phyloP scores from a whole-genome alignment of 1,139 yeast species.

The Taphrina confusa region DNA sequence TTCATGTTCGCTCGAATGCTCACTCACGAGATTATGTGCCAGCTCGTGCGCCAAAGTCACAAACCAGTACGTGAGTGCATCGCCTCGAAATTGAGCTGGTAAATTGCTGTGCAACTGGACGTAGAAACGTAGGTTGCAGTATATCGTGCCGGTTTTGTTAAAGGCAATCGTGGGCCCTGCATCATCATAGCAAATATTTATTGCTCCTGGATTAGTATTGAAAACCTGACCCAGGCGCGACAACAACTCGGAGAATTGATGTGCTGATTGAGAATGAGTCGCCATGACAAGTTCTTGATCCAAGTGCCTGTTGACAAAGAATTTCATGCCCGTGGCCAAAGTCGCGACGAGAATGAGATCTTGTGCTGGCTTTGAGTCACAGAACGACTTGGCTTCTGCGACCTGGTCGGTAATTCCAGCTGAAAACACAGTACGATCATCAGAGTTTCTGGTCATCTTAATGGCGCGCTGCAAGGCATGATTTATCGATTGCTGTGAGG shows the following conservation, averaged over 20 bases:
- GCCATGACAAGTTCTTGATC: not conserved
- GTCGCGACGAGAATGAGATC: slow-evolving; percentile 10
- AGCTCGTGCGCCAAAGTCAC: slow-evolving; percentile 50
- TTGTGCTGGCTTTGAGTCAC: slow-evolving; percentile 26
- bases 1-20: slow-evolving; percentile 49
- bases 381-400: slow-evolving; percentile 30
- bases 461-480: slow-evolving; percentile 18
- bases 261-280: not conserved
- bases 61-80: slow-evolving; percentile 44
- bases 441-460: slow-evolving; percentile 12
- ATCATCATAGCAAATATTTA: slow-evolving; percentile 45
- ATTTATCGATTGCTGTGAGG: slow-evolving; percentile 13
- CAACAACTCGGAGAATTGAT: slow-evolving; percentile 32
- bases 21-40: slow-evolving; percentile 48
- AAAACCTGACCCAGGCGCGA: slow-evolving; percentile 40
- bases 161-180: slow-evolving; percentile 46
- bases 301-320: slow-evolving; percentile 6
- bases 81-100: not conserved
- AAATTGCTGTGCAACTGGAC: slow-evolving; percentile 37
- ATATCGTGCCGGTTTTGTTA: slow-evolving; percentile 48
- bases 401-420: slow-evolving; percentile 8
- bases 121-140: slow-evolving; percentile 48
- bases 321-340: slow-evolving; percentile 17
- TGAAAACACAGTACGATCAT: slow-evolving; percentile 8
- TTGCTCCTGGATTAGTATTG: slow-evolving; percentile 38